phyloP scores from a whole-genome alignment of 257 asterid genomes.

The Solanum rostratum region DNA sequence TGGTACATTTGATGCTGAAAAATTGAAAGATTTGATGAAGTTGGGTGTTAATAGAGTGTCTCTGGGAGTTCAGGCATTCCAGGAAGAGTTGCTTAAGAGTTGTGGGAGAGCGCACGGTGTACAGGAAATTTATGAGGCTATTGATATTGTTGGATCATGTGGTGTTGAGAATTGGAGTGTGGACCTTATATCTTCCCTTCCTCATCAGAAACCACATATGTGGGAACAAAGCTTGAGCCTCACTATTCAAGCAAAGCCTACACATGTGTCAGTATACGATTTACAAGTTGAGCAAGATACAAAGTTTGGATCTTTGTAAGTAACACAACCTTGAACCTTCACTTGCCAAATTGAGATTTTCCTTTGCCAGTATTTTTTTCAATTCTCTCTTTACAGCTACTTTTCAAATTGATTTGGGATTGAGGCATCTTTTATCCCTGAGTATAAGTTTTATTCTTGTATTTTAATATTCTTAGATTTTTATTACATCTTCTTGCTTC shows the following conservation, averaged over 20 bases:
- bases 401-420: not conserved
- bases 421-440: not conserved
- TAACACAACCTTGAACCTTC: not conserved
- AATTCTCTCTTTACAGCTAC: not conserved
- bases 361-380: not conserved
- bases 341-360: not conserved
- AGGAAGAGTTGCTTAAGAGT: constrained; percentile 62
- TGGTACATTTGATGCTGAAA: constrained; percentile 60
- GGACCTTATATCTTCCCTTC: constrained; percentile 90
- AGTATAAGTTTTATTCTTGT: not conserved
- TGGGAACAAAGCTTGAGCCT: constrained; percentile 87
- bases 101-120: constrained; percentile 96
- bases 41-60: constrained; percentile 91
- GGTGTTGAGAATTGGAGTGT: constrained; percentile 78
- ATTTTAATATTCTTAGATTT: not conserved
- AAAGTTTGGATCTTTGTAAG: constrained; percentile 77
- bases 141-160: constrained; percentile 52
- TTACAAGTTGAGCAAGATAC: constrained; percentile 85
- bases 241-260: constrained; percentile 48
- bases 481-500: not conserved
- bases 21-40: constrained; percentile 42
- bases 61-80: constrained; percentile 88
- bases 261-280: constrained; percentile 88
- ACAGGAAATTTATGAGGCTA: constrained; percentile 58
- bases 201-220: constrained; percentile 62